A percentile compares a stretch with the other conserved stretches of the same genome.
Conservation (phyloP, 805 yeast genomes). For the Barnettozyma californica region DNA sequence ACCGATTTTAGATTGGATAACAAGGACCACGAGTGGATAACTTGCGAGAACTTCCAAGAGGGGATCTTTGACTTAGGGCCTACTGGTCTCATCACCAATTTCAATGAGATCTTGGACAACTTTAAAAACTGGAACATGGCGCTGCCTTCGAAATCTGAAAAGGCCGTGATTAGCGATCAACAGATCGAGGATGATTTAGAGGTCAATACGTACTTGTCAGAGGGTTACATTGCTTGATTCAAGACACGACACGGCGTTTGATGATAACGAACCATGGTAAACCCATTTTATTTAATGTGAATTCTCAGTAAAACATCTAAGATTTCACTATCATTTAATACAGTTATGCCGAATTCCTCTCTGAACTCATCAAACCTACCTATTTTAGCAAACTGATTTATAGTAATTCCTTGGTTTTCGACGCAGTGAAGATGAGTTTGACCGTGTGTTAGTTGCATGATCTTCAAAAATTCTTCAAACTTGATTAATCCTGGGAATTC, state of each 20-base stretch:
- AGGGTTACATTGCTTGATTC: conserved; percentile 6
- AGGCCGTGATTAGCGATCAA: conserved; percentile 3
- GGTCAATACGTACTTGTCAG: conserved; percentile 1
- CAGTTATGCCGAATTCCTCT: conserved; percentile 14
- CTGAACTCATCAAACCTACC: conserved; percentile 26
- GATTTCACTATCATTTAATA: conserved; percentile 29
- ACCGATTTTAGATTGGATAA: conserved; percentile 16
- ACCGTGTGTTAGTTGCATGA: conserved; percentile 27
- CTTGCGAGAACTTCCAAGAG: conserved; percentile 29
- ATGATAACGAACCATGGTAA: too few relatives aligned
- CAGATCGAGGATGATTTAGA: conserved; percentile 3
- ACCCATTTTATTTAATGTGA: conserved; percentile 8
- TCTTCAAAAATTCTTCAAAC: conserved; percentile 13
- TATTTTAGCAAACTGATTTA: conserved; percentile 26
- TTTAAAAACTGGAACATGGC: conserved; percentile 29
- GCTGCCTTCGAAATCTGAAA: conserved; percentile 10
- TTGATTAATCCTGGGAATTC: conserved; percentile 5
- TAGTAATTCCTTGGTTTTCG: conserved; percentile 12
- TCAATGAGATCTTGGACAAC: conserved; percentile 51
- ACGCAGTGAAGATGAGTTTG: conserved; percentile 9
- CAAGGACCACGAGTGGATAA: conserved; percentile 9
- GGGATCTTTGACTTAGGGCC: conserved; percentile 54
- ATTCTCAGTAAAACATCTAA: conserved; percentile 34
- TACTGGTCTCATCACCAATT: conserved; percentile 62
- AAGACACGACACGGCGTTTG: background rate